Evolutionary conservation across 768 basidiomycete species (phyloP).

Genomic region (Mycena vulgaris): DNA sequence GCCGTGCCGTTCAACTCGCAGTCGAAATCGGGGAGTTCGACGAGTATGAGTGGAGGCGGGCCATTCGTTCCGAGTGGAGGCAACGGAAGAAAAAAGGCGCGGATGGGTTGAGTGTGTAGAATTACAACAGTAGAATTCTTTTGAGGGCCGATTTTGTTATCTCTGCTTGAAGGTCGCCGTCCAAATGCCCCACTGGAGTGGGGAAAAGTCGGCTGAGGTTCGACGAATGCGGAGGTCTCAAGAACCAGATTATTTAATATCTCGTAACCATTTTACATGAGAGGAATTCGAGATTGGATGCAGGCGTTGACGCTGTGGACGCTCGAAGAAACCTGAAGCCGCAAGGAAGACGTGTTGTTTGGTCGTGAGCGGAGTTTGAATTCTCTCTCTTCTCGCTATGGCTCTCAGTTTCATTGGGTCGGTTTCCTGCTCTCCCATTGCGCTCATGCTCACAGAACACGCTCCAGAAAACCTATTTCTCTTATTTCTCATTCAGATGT

Average conservation of each 20-base stretch:
- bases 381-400: slow-evolving; percentile 58
- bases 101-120: slow-evolving; percentile 17
- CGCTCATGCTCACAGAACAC: slow-evolving; percentile 14
- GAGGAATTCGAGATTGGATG: no score
- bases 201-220: no score
- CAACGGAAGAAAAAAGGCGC: slow-evolving; percentile 32
- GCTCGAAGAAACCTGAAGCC: no score
- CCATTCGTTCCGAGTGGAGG: slow-evolving; percentile 35
- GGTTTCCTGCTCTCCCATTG: slow-evolving; percentile 26
- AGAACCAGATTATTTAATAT: no score
- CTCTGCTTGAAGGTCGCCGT: no score
- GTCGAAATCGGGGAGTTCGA: slow-evolving; percentile 42
- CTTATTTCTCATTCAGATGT: slow-evolving; percentile 94
- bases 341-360: no score
- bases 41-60: slow-evolving; percentile 39
- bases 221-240: no score
- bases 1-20: slow-evolving; percentile 45
- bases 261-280: no score
- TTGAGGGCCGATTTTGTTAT: no score
- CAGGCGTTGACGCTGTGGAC: no score
- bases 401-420: slow-evolving; percentile 86
- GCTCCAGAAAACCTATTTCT: slow-evolving; percentile 86
- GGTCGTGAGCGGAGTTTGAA: slow-evolving; percentile 23
- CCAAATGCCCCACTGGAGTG: no score
- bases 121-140: no score